phyloP scores from a whole-genome alignment of 2,329 filamentous ascomycete species.

The Phialocephala sp. region DNA sequence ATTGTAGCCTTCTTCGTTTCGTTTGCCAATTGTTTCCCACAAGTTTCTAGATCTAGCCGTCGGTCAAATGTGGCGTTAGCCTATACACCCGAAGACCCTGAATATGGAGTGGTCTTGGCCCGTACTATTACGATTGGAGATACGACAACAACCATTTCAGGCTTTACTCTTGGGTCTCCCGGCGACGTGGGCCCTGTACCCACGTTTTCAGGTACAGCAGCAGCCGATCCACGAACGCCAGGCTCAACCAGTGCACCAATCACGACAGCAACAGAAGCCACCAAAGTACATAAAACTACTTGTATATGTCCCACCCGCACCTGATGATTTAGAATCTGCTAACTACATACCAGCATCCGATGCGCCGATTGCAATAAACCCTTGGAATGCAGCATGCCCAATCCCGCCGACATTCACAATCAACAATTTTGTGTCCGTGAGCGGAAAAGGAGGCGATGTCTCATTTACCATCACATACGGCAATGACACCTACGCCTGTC shows the following conservation, averaged over 20 bases:
- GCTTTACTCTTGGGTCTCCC: slow-evolving; percentile 14
- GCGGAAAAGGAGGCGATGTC: slow-evolving; percentile 14
- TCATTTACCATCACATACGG: slow-evolving; percentile 11
- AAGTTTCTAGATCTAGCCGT: slow-evolving; percentile 6
- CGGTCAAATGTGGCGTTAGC: slow-evolving; percentile 8
- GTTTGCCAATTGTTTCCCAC: slow-evolving; percentile 8
- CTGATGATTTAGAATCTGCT: not conserved
- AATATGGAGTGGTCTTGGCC: not conserved
- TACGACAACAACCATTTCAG: not conserved
- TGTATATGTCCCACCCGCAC: not conserved
- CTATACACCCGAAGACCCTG: not conserved
- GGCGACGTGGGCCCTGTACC: not conserved
- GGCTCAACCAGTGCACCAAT: slow-evolving; percentile 4
- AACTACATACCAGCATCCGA: slow-evolving; percentile 1
- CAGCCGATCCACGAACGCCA: not conserved
- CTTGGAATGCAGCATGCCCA: slow-evolving; percentile 8
- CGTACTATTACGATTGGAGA: slow-evolving; percentile 5
- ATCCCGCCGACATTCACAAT: slow-evolving; percentile 14
- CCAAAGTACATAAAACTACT: not conserved
- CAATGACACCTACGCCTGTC: slow-evolving; percentile 8
- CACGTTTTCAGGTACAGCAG: slow-evolving; percentile 7
- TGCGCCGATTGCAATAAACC: slow-evolving; percentile 5
- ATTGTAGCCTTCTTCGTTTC: not conserved
- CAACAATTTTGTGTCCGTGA: slow-evolving; percentile 16
- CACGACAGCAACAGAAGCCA: not conserved